Conservation (phyloP, 2,329 filamentous ascomycete species). For the Aspergillus clavatus region DNA sequence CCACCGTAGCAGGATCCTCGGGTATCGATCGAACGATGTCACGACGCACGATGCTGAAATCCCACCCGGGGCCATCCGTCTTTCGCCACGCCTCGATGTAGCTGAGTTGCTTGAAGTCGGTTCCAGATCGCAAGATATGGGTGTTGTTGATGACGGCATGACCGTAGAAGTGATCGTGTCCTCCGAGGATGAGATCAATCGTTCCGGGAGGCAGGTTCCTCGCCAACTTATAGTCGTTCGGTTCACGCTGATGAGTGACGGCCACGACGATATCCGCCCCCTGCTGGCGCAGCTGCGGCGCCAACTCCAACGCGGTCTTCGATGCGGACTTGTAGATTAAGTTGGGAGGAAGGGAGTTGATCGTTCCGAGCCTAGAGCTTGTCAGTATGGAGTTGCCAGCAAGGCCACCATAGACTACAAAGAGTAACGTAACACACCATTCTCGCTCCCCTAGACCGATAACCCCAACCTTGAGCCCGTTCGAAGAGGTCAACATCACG, state of each 20-base stretch:
- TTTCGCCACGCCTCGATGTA: slow-evolving; percentile 73
- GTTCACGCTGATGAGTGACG: slow-evolving; percentile 79
- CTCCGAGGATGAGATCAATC: slow-evolving; percentile 81
- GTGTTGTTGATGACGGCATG: slow-evolving; percentile 73
- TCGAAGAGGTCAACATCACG: slow-evolving; percentile 70
- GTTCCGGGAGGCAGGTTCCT: slow-evolving; percentile 63
- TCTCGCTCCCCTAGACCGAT: slow-evolving; percentile 83
- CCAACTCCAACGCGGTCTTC: slow-evolving; percentile 68
- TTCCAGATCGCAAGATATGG: slow-evolving; percentile 81
- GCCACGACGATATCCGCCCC: slow-evolving; percentile 81
- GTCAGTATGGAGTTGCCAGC: slow-evolving; percentile 6
- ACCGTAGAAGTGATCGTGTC: slow-evolving; percentile 84
- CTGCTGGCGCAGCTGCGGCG: slow-evolving; percentile 66
- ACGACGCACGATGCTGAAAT: slow-evolving; percentile 70
- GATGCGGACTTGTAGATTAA: slow-evolving; percentile 77
- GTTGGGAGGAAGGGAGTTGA: slow-evolving; percentile 77
- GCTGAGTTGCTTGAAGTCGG: slow-evolving; percentile 87
- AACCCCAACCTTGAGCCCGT: slow-evolving; percentile 79
- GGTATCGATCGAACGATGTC: slow-evolving; percentile 67
- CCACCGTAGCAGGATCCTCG: slow-evolving; percentile 56
- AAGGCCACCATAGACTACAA: too few relatives aligned
- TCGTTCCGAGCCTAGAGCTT: slow-evolving; percentile 62
- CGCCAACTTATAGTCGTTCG: slow-evolving; percentile 83
- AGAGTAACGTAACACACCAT: slow-evolving; percentile 56
- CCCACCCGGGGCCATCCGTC: slow-evolving; percentile 56